These are phyloP conservation scores for Penicillium coffeae DNA, from an alignment of 495 filamentous ascomycete genomes.

Conservation along the genomic window DNA sequence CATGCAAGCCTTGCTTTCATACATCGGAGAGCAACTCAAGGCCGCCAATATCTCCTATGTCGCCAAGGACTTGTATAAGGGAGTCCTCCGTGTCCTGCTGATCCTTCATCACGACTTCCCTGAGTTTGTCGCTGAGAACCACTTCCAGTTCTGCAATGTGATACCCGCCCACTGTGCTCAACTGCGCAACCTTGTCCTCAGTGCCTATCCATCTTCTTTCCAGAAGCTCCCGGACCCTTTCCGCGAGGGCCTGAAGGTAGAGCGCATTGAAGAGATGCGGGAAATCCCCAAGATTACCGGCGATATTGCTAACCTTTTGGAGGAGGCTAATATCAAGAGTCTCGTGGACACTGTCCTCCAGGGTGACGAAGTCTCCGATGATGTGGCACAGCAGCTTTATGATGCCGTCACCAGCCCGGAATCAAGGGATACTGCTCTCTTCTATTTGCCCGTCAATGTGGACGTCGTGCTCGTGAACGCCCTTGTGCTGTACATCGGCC, in stretches of 20 bases:
- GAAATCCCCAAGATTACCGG: conserved; percentile 59
- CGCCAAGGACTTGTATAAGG: conserved; percentile 80
- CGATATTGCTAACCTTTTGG: conserved; percentile 56
- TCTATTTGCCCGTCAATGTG: conserved; percentile 58
- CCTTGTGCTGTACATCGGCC: conserved; percentile 76
- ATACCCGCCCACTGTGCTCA: conserved; percentile 85
- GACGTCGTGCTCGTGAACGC: conserved; percentile 73
- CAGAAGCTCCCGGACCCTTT: conserved; percentile 80
- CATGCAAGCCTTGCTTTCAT: conserved; percentile 68
- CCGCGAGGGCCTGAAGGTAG: conserved; percentile 72
- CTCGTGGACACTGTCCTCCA: conserved; percentile 64
- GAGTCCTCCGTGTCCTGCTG: conserved; percentile 73
- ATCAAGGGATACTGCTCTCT: conserved; percentile 54
- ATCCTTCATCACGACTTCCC: conserved; percentile 92
- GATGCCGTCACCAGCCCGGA: conserved; percentile 58
- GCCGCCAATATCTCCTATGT: conserved; percentile 61
- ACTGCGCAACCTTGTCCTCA: conserved; percentile 82
- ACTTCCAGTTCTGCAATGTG: conserved; percentile 77
- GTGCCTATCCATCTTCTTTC: conserved; percentile 73
- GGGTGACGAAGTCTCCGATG: conserved; percentile 54
- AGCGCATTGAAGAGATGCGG: conserved; percentile 72
- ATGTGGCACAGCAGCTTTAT: conserved; percentile 66
- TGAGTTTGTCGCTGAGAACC: conserved; percentile 84
- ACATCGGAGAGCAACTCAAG: conserved; percentile 78
- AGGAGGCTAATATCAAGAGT: conserved; percentile 60